Conservation (phyloP, 2,329 filamentous ascomycete species). For the Pestalotiopsis sp. region DNA sequence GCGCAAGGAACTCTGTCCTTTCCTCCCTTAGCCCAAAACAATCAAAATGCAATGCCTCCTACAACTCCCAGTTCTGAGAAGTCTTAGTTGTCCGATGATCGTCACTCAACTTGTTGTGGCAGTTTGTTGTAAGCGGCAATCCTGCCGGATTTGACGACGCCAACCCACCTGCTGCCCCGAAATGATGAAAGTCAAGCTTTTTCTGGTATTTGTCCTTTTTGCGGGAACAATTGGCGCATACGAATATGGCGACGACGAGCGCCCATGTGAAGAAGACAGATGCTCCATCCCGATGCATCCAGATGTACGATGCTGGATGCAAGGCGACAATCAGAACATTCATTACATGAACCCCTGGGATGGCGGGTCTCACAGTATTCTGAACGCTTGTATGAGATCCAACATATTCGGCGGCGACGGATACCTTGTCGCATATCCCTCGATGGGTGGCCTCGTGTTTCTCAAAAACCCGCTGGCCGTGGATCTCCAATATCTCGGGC, state of each 20-base stretch:
- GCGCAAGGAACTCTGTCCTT: too few relatives aligned
- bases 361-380: not conserved
- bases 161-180: too few relatives aligned
- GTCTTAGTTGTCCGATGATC: too few relatives aligned
- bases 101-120: too few relatives aligned
- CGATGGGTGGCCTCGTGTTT: not conserved
- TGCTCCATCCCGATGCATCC: not conserved
- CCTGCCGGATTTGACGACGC: too few relatives aligned
- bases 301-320: not conserved
- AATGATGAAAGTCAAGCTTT: not conserved
- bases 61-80: too few relatives aligned
- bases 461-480: not conserved
- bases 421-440: not conserved
- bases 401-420: slow-evolving; percentile 7
- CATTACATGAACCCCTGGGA: not conserved
- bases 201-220: not conserved
- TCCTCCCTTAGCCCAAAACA: too few relatives aligned
- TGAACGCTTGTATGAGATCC: not conserved
- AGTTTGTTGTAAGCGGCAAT: too few relatives aligned
- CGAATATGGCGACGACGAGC: not conserved
- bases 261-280: not conserved
- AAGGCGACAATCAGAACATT: not conserved
- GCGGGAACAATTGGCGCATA: not conserved
- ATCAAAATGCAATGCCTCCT: too few relatives aligned
- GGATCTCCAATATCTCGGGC: slow-evolving; percentile 2